Base-by-base conservation (phyloP, 306 rosid species). In the Luffa aegyptiaca region DNA sequence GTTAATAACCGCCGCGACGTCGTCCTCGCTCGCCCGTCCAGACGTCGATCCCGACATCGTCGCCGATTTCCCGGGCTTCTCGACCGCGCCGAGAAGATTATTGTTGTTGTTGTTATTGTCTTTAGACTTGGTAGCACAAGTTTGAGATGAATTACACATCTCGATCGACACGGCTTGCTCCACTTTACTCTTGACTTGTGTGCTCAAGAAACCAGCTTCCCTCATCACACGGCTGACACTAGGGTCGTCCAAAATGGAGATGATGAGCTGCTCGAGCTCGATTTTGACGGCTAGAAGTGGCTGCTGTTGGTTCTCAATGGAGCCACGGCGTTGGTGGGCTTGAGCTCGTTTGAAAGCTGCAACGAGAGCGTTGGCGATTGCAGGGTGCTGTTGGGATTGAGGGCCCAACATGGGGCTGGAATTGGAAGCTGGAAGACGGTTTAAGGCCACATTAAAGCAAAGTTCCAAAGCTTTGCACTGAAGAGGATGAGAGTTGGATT, bases 391-490 rank as follows among this genome's bases (percentile, higher is more conserved):
- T 36, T 85, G 81, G 69, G 91, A 94, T 53, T 56, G 86, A 64
- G 79, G 79, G 17, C 86, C 9, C 37, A 93, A 77, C 91, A 93
- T 90, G 82, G 97, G 90, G 84, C 88, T 84, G 8, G 94, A 86
- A 13, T 82, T 86, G 20, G 99, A 87, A 5, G 99, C 96, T 0
- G 98, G 99, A 3, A 93, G 86, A 41, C 99, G 94, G 70, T 96
- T 96, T 26, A 96, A 90, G 2, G 99, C 98, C 2, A 93, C 99
- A 68, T 96, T 96, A 90, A 96, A 96, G 80, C 99, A 93, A 71
- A 96, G 99, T 88, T 96, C 99, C 49, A 96, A 84, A 75, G 99
- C 99, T 79, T 89, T 92, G 86, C 99, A 96, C 79, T 93, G 99
- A 5, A 96, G 98, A 51, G 99, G 99, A 83, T 96, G 98, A n/a